Percentiles rank a stretch among this genome's conserved stretches.
Evolutionary conservation across 2,329 filamentous ascomycete species (phyloP).

Genomic region (Paecilomyces formosus): DNA sequence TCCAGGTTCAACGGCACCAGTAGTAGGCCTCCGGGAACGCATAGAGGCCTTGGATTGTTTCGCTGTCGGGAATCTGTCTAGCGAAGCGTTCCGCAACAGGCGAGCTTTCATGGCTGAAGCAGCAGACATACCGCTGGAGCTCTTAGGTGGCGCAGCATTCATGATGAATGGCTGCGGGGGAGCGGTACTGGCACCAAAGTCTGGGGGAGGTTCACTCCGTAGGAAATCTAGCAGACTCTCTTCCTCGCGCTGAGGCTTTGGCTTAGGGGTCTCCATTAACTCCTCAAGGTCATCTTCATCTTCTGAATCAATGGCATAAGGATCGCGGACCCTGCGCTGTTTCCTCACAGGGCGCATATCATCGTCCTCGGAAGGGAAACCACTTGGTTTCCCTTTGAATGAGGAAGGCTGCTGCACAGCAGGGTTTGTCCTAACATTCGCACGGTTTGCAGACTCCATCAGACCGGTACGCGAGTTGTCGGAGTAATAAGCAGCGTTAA

Average conservation of each 20-base stretch:
- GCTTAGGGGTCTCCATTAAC: slow-evolving; percentile 32
- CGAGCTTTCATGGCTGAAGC: slow-evolving; percentile 26
- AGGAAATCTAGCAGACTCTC: slow-evolving; percentile 44
- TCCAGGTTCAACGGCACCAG: neutral
- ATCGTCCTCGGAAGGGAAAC: slow-evolving; percentile 18
- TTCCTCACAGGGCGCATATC: slow-evolving; percentile 60
- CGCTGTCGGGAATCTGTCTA: slow-evolving; percentile 18
- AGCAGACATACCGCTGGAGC: slow-evolving; percentile 7
- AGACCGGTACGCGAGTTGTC: slow-evolving; percentile 71
- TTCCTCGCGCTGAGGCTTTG: slow-evolving; percentile 32
- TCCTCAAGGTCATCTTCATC: slow-evolving; percentile 62
- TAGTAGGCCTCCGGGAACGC: slow-evolving; percentile 14
- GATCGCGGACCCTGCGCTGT: slow-evolving; percentile 72
- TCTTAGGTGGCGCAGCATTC: slow-evolving; percentile 10
- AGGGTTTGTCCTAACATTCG: slow-evolving; percentile 17
- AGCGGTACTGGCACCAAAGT: slow-evolving; percentile 16
- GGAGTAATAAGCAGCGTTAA: slow-evolving; percentile 50
- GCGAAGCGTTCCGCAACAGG: slow-evolving; percentile 23
- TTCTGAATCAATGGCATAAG: slow-evolving; percentile 78
- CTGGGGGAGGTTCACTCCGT: slow-evolving; percentile 36
- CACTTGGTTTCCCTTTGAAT: slow-evolving; percentile 2
- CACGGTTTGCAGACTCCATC: slow-evolving; percentile 35
- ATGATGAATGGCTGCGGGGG: slow-evolving; percentile 22
- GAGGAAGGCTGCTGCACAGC: slow-evolving; percentile 6
- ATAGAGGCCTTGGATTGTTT: slow-evolving; percentile 27